Base-by-base conservation (phyloP, 108 stramenopile species). In the Nitzschia putrida region DNA sequence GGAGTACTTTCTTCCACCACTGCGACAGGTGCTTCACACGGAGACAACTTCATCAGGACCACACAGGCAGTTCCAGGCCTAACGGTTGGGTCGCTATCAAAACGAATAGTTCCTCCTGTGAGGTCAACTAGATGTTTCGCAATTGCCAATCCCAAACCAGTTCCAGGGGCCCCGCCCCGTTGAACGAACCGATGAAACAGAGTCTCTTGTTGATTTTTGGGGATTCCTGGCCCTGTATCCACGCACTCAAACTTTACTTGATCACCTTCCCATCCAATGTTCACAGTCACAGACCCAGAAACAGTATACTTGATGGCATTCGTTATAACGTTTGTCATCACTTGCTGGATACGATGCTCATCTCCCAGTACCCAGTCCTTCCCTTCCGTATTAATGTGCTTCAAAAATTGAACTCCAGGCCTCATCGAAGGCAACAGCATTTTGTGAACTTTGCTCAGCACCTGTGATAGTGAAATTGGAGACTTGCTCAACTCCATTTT, bases 151-250 rank as follows among this genome's bases (percentile, higher is more conserved):
- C 93, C 93, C 13, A 94, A 71, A 11, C 93, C 93, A 13, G 79
- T 86, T 2, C 93, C 93, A 22, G 79, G 78, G 21, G 84, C 85
- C 1, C 80, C 82, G 24, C 90, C 89, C 42, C 93, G 78, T 76
- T 84, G 88, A 4, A 88, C 88, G 44, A 81, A 84, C 21, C 93
- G 71, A 14, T 87, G 83, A 61, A 94, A 90, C 20, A 94, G 77
- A 16, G 77, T 86, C 24, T 72, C 59, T 59, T 82, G 85, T 21
- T 91, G 88, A 20, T 45, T 66, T 23, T 79, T 77, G 12, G 86
- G 83, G 51, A 94, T 90, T 22, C 93, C 90, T n/a, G 88, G 90
- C 13, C 93, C 93, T 50, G 91, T 90, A 71, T 94, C 90, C 6
- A 52, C 59, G 34, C 83, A 81, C 37, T 79, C 72, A 59, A 86